Evolutionary conservation across 441 rosid genomes (phyloP).

Genomic region (Hypseocharis bilobata): DNA sequence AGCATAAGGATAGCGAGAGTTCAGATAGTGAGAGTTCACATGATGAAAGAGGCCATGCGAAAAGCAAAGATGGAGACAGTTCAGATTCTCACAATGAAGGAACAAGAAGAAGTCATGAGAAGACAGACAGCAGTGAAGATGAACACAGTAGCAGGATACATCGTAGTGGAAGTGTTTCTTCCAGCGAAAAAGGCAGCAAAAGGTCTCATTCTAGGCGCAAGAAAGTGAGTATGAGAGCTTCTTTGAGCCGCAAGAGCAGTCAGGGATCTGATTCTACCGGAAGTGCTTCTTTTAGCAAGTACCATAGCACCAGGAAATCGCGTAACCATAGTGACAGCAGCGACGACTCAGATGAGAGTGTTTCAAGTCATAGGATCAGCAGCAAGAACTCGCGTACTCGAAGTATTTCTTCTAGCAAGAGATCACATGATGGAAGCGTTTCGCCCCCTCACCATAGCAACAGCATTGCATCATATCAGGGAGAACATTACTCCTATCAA

Average conservation of each 20-base stretch:
- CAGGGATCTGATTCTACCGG: too few species aligned
- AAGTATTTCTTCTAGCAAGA: conserved; percentile 23
- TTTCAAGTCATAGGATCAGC: background rate
- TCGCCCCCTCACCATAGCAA: too few species aligned
- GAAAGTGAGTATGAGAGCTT: background rate
- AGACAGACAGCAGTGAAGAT: background rate
- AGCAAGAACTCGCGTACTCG: background rate
- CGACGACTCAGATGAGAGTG: background rate
- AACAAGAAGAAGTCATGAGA: background rate
- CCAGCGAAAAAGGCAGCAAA: background rate
- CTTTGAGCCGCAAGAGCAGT: conserved; percentile 4
- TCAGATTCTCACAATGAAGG: background rate
- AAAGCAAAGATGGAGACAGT: background rate
- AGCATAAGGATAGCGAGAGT: too few species aligned
- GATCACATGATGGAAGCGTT: background rate
- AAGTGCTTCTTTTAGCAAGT: conserved; percentile 16
- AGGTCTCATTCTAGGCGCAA: background rate
- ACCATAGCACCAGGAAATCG: background rate
- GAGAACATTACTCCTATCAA: too few species aligned
- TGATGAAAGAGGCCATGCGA: background rate
- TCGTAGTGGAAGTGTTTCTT: conserved; percentile 1
- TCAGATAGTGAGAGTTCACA: conserved; percentile 1
- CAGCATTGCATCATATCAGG: too few species aligned
- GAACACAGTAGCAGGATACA: conserved; percentile 5
- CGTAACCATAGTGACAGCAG: background rate